A percentile compares a stretch with the other conserved stretches of the same genome.
Conservation (phyloP, 2,329 filamentous ascomycete genomes). For the Monosporascus ibericus region DNA sequence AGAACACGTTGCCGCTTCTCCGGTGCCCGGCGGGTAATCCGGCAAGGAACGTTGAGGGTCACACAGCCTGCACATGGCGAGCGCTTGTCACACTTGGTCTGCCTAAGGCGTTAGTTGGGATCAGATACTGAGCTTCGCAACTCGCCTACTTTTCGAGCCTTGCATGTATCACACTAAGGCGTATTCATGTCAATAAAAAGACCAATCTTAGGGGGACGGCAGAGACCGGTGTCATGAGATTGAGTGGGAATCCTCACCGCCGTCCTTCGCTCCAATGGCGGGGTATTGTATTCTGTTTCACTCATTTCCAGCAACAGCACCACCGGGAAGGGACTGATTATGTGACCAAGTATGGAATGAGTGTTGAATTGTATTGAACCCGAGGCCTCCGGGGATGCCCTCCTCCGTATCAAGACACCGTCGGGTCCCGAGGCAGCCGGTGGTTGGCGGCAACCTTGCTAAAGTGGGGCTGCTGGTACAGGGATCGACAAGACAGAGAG, state of each 20-base stretch:
- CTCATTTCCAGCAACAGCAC: conserved; percentile 10
- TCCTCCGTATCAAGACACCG: not conserved
- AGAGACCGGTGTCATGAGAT: not conserved
- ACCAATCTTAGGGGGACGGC: not conserved
- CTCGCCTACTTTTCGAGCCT: conserved; percentile 17
- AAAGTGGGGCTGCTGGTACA: too few species aligned
- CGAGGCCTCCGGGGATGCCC: not conserved
- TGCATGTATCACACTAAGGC: conserved; percentile 21
- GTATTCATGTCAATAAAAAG: conserved; percentile 1
- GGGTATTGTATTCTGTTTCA: conserved; percentile 10
- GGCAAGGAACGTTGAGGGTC: conserved; percentile 21
- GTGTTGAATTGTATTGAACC: not conserved
- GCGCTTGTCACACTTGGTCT: conserved; percentile 25
- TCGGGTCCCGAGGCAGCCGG: conserved; percentile 16
- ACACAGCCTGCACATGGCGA: conserved; percentile 24
- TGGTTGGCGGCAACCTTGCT: not conserved
- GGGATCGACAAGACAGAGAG: not conserved
- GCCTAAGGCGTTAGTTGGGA: not conserved
- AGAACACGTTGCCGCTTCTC: conserved; percentile 27
- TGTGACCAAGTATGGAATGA: not conserved
- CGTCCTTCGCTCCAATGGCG: conserved; percentile 15
- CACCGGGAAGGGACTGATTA: not conserved
- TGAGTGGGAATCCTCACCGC: conserved; percentile 14
- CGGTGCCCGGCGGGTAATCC: conserved; percentile 12
- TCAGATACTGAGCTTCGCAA: not conserved